Conservation (phyloP, 306 rosid species). For the Citrullus amarus region DNA sequence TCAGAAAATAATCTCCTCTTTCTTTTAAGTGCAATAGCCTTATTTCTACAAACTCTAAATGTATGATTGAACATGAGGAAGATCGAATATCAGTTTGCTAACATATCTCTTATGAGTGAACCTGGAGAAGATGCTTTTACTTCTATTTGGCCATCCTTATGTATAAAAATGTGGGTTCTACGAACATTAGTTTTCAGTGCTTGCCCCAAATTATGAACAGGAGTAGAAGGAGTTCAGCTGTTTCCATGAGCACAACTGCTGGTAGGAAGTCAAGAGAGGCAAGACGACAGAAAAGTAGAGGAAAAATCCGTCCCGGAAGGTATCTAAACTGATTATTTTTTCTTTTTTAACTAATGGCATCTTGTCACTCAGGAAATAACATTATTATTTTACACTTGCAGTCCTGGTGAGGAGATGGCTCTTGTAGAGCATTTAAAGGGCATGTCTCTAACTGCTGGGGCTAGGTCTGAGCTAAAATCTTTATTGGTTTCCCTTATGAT, state of each 20-base stretch:
- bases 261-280: slow-evolving; percentile 73
- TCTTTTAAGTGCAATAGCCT: background rate
- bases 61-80: background rate
- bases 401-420: slow-evolving; percentile 88
- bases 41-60: background rate
- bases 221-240: slow-evolving; percentile 54
- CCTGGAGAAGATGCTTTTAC: background rate
- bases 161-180: background rate
- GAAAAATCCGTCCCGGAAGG: slow-evolving; percentile 98
- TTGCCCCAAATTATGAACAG: slow-evolving; percentile 29
- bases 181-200: slow-evolving; percentile 5
- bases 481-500: slow-evolving; percentile 58
- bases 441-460: slow-evolving; percentile 57
- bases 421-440: slow-evolving; percentile 82
- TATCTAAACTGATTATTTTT: slow-evolving; percentile 12
- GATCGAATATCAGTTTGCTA: background rate
- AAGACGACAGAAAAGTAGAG: slow-evolving; percentile 82
- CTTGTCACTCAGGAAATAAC: background rate
- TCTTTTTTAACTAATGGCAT: background rate
- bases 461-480: slow-evolving; percentile 62
- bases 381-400: slow-evolving; percentile 25
- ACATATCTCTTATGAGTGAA: background rate
- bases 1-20: background rate
- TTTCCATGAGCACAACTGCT: slow-evolving; percentile 49
- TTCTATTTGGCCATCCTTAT: background rate